Percentiles rank a stretch among this genome's conserved stretches.
phyloP scores from a whole-genome alignment of 441 rosid species.

The Macaranga tanarius region DNA sequence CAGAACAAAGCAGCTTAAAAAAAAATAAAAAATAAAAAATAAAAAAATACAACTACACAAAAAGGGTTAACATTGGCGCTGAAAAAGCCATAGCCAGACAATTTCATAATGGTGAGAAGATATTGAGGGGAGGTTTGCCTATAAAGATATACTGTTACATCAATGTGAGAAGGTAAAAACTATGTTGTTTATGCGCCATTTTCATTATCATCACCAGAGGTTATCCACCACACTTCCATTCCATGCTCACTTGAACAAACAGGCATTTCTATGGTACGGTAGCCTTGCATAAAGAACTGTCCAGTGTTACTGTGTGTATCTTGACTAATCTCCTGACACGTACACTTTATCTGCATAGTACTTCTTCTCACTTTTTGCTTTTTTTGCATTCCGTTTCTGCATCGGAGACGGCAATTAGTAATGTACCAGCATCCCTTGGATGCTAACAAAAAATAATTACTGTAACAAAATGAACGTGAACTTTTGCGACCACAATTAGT shows the following conservation, averaged over 20 bases:
- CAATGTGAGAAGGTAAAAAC: background rate
- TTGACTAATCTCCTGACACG: constrained; percentile 59
- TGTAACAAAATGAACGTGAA: no score
- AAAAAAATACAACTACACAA: background rate
- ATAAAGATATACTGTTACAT: background rate
- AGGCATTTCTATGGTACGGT: constrained; percentile 20
- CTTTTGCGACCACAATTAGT: no score
- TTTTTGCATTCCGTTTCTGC: constrained; percentile 87
- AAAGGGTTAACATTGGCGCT: background rate
- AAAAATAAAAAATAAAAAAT: background rate
- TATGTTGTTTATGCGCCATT: background rate
- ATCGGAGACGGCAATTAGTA: background rate
- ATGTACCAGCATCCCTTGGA: background rate
- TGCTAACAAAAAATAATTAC: no score
- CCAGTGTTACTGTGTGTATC: background rate
- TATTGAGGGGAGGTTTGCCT: background rate
- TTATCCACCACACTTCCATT: background rate
- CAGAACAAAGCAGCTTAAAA: background rate
- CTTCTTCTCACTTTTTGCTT: constrained; percentile 71
- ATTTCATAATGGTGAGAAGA: background rate
- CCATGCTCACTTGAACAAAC: background rate
- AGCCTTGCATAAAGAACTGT: constrained; percentile 21
- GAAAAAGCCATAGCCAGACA: background rate
- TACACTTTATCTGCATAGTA: constrained; percentile 75
- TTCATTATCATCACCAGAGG: background rate